Evolutionary conservation across 2,329 filamentous ascomycete genomes (phyloP), one percentile per base, ranked within the genome.

Genomic region (Pyrenochaeta sp.): DNA sequence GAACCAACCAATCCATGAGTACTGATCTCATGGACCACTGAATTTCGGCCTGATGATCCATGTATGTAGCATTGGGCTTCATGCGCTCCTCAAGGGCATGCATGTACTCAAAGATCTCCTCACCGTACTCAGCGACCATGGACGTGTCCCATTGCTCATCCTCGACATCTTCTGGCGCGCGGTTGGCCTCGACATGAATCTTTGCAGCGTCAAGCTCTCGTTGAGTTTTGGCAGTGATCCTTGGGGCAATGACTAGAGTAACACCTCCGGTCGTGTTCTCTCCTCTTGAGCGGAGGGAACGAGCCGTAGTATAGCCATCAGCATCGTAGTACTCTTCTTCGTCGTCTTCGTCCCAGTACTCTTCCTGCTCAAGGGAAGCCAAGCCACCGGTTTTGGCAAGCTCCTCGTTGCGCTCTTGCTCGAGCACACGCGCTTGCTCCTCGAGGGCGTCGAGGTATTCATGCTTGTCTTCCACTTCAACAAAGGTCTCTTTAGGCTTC

Each of bases 1-100:
- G 92, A 32, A 97, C 88, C 29, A 99, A 81, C 94, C 94, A 99
- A 72, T 97, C 94, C 86, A 99, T 95, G 41, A 99, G 80, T 15
- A 97, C 90, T 5, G 91, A 88, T 32, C 94, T 90, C 94, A 97
- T 99, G 3, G 92, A 96, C 94, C 94, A 99, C 68, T 96, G 90
- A 44, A 99, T 95, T 72, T 97, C 93, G n/a, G 88, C 86, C 71
- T 99, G 94, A 56, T 88, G 86, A 51, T 96, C 90, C 93, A 99
- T 99, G 78, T 99, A 99, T 69, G 94, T 84, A 3, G 90, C 81
- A 63, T 94, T 92, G 1, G 94, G 94, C 27, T 92, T 79, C 84
- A 96, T 88, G 58, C 85, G 69, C 80, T 82, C 89, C 90, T 99
- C 94, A 37, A 96, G 85, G 44, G 89, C 81, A 38, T 83, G 84